Evolutionary conservation across 2,329 filamentous ascomycete species (phyloP).

Genomic region (Colletotrichum graminicola): DNA sequence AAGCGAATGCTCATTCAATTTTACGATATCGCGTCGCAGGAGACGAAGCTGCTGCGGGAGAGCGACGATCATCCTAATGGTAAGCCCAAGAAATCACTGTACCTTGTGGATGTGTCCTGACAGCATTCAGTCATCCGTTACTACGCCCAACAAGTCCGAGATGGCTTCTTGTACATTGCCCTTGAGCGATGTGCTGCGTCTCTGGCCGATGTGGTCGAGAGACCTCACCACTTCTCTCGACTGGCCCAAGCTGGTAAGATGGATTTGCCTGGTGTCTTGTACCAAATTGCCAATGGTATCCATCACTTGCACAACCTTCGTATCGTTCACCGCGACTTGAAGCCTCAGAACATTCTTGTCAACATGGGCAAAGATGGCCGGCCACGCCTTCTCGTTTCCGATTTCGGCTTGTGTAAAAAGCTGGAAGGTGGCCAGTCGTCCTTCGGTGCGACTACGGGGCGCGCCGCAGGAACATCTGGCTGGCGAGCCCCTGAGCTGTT

Average conservation of each 20-base stretch:
- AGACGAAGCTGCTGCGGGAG: constrained; percentile 89
- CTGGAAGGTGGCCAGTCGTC: constrained; percentile 94
- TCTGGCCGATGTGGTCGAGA: constrained; percentile 89
- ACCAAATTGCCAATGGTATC: constrained; percentile 91
- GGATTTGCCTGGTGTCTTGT: constrained; percentile 83
- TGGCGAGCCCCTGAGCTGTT: constrained; percentile 97
- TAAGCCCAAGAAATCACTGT: constrained; percentile 50
- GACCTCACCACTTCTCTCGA: constrained; percentile 73
- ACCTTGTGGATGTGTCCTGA: constrained; percentile 44
- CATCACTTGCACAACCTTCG: constrained; percentile 90
- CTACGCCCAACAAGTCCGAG: constrained; percentile 89
- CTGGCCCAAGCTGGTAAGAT: constrained; percentile 79
- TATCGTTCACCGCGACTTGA: constrained; percentile 96
- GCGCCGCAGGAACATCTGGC: constrained; percentile 92
- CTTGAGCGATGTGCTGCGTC: constrained; percentile 95
- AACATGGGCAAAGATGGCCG: constrained; percentile 76
- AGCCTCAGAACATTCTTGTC: constrained; percentile 97
- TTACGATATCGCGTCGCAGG: constrained; percentile 93
- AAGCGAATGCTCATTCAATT: constrained; percentile 98
- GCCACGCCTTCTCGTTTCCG: constrained; percentile 92
- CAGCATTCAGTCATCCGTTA: constrained; percentile 83
- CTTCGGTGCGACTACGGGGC: constrained; percentile 92
- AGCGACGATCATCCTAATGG: constrained; percentile 95
- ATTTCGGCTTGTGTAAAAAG: constrained; percentile 98
- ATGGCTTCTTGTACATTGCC: constrained; percentile 95